Percentiles rank a stretch among this genome's conserved stretches.
phyloP scores from a whole-genome alignment of 108 stramenopile genomes.

The Parietichytrium sp. region DNA sequence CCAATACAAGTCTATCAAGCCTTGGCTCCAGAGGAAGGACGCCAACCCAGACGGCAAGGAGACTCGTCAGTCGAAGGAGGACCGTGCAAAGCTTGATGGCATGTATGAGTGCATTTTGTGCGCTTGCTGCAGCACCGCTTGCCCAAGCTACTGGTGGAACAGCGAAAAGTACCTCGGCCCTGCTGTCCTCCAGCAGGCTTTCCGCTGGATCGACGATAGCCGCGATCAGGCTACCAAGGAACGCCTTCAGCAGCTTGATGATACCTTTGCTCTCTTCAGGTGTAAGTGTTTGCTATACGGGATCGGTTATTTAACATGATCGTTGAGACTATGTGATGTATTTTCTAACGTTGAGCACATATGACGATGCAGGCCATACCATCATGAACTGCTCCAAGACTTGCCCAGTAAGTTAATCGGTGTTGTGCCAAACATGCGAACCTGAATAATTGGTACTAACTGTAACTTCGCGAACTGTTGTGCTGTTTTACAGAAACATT shows the following conservation, averaged over 20 bases:
- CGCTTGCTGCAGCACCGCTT: conserved; percentile 95
- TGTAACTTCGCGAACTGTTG: too few species aligned
- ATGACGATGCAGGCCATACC: too few species aligned
- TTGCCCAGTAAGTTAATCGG: too few species aligned
- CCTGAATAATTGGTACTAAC: too few species aligned
- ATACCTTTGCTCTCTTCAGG: conserved; percentile 92
- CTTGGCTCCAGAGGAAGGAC: conserved; percentile 85
- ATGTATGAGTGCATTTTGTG: conserved; percentile 83
- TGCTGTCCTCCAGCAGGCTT: conserved; percentile 95
- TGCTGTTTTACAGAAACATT: too few species aligned
- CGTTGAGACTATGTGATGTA: not conserved
- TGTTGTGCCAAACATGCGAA: too few species aligned
- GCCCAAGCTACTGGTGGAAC: conserved; percentile 98
- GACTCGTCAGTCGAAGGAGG: conserved; percentile 74
- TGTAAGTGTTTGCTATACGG: too few species aligned
- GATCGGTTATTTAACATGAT: not conserved
- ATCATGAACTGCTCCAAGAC: conserved; percentile 99
- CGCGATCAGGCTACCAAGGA: conserved; percentile 82
- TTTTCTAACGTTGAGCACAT: conserved; percentile 39
- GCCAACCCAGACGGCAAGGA: conserved; percentile 76
- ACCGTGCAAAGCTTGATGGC: conserved; percentile 55
- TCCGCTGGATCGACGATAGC: conserved; percentile 93
- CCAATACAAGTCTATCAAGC: conserved; percentile 93
- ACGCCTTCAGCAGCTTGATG: conserved; percentile 86
- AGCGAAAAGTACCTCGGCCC: conserved; percentile 90